Evolutionary conservation across 257 asterid genomes (phyloP), one percentile per base, ranked within the genome.

Genomic region (Capsicum rhomboideum): DNA sequence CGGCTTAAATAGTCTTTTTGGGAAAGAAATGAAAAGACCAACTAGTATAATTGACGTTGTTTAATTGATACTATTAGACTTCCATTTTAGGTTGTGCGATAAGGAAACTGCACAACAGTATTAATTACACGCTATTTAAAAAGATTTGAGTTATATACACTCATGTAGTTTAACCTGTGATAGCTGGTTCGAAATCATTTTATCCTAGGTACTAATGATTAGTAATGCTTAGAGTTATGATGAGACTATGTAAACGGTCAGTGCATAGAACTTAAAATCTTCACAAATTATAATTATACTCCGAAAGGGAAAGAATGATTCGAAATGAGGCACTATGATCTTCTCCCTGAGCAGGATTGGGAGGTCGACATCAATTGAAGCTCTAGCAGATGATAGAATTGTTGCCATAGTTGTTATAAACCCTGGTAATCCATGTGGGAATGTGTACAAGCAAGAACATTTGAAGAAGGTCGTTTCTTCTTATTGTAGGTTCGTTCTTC

Each of bases 341-440:
- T 93, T 69, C 87, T 92, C 8, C 92, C 94, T 1, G 89, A 89
- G 3, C 89, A 79, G 77, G 87, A 84, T 42, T 93, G 96, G 97
- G 93, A 93, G 85, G 93, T 92, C 17, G 96, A 93, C 84, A 91
- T 90, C 26, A 82, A 88, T 44, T 4, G 94, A 92, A 84, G 87
- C 94, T 67, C 87, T 91, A 37, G 97, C 94, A 4, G 93, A 94
- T 86, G 92, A 91, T 44, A 92, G 85, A 10, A 91, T 96, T 8
- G 92, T 94, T 79, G 97, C 96, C 10, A 87, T 94, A 86, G 94
- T 90, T 80, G 86, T 94, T 14, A 85, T 89, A 85, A 94, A 94
- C 83, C 97, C 98, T 1, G 94, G 97, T n/a, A 94, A 92, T 85
- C 98, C 98, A 1, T 91, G 96, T 89, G 98, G 97, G 67, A 91